Conservation (phyloP, 257 asterid genomes). For the Mitragyna speciosa region DNA sequence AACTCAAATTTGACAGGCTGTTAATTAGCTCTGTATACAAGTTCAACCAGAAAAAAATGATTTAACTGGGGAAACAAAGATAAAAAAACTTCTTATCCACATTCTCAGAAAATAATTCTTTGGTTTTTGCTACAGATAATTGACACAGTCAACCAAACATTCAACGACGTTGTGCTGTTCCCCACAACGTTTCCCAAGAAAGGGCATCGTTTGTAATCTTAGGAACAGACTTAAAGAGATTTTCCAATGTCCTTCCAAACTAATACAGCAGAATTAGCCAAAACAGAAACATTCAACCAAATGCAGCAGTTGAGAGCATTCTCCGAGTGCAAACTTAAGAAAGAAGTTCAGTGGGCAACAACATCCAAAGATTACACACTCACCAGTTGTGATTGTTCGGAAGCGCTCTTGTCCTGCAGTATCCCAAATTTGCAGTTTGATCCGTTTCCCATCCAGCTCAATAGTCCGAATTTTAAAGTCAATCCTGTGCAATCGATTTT, state of each 20-base stretch:
- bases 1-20: neutral
- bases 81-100: neutral
- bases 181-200: too few relatives aligned
- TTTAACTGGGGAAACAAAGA: neutral
- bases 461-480: slow-evolving; percentile 46
- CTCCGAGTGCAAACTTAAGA: neutral
- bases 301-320: neutral
- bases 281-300: neutral
- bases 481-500: slow-evolving; percentile 24
- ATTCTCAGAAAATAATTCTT: neutral
- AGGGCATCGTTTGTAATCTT: neutral
- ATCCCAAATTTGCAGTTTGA: slow-evolving; percentile 41
- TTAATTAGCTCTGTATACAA: neutral
- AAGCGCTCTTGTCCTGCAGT: slow-evolving; percentile 47
- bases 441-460: slow-evolving; percentile 41
- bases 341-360: neutral
- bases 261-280: neutral
- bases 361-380: slow-evolving; percentile 4
- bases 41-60: neutral
- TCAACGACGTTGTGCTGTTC: neutral
- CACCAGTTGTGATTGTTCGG: slow-evolving; percentile 47
- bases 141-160: slow-evolving; percentile 1
- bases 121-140: neutral
- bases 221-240: neutral
- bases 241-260: neutral